Conservation (phyloP, 257 asterid species). For the Vinca minor region DNA sequence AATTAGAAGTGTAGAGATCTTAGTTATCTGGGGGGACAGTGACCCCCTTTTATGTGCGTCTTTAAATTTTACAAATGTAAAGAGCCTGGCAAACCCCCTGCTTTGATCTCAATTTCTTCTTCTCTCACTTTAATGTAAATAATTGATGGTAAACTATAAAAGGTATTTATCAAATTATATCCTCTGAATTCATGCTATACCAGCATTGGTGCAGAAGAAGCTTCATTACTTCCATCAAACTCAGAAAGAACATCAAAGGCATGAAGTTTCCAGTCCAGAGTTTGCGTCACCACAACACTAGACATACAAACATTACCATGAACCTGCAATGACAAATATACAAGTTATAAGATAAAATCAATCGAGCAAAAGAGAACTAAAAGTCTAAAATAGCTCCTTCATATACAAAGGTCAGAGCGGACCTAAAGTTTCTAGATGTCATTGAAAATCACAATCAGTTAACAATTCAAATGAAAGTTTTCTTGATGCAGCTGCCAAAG, state of each 20-base stretch:
- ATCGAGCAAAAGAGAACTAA: not conserved
- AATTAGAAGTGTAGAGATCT: not conserved
- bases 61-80: not conserved
- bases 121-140: not conserved
- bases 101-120: not conserved
- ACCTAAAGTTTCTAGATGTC: not conserved
- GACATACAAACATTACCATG: constrained; percentile 97
- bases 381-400: not conserved
- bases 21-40: not conserved
- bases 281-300: constrained; percentile 95
- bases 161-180: not conserved
- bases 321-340: constrained; percentile 46
- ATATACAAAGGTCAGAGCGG: not conserved
- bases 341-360: not conserved
- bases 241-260: constrained; percentile 96
- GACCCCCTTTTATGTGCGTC: not conserved
- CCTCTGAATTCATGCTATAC: constrained; percentile 34
- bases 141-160: not conserved
- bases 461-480: not conserved
- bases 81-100: not conserved
- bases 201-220: constrained; percentile 85
- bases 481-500: not conserved
- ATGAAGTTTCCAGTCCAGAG: constrained; percentile 96
- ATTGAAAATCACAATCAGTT: not conserved
- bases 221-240: constrained; percentile 85